These are phyloP conservation scores for Triadica sebifera DNA, from an alignment of 345 rosid genomes.

Conservation along the genomic window DNA sequence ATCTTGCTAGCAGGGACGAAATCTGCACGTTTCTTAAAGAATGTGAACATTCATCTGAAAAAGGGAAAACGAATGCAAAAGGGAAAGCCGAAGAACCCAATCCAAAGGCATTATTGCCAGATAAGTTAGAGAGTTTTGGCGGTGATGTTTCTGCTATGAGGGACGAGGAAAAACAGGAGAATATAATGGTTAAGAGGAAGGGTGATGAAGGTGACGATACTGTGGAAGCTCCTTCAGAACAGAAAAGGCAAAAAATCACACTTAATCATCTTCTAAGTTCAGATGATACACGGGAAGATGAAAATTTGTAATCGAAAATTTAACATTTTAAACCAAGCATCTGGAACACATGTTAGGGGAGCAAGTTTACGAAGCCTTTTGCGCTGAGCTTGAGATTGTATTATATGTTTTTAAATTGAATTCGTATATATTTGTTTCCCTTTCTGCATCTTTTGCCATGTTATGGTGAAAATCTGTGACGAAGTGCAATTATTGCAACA, in stretches of 20 bases:
- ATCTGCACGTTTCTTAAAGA: constrained; percentile 50
- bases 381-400: background rate
- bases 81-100: constrained; percentile 37
- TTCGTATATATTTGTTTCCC: too few relatives aligned
- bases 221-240: constrained; percentile 35
- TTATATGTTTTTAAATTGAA: too few relatives aligned
- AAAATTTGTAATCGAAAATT: background rate
- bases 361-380: background rate
- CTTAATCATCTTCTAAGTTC: constrained; percentile 63
- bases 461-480: too few relatives aligned
- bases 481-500: too few relatives aligned
- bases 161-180: constrained; percentile 25
- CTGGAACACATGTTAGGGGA: background rate
- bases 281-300: constrained; percentile 48
- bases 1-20: constrained; percentile 65
- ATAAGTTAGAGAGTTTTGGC: constrained; percentile 25
- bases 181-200: constrained; percentile 47
- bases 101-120: constrained; percentile 26
- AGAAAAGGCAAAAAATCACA: constrained; percentile 57
- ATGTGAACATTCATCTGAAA: constrained; percentile 45
- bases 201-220: constrained; percentile 28
- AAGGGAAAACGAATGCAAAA: constrained; percentile 26
- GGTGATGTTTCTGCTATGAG: constrained; percentile 26
- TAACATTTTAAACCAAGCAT: background rate
- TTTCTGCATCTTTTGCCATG: too few relatives aligned